Percentiles rank a stretch among this genome's conserved stretches.
Conservation (phyloP, 2,329 filamentous ascomycete species). For the Bimuria novae-zelandiae region DNA sequence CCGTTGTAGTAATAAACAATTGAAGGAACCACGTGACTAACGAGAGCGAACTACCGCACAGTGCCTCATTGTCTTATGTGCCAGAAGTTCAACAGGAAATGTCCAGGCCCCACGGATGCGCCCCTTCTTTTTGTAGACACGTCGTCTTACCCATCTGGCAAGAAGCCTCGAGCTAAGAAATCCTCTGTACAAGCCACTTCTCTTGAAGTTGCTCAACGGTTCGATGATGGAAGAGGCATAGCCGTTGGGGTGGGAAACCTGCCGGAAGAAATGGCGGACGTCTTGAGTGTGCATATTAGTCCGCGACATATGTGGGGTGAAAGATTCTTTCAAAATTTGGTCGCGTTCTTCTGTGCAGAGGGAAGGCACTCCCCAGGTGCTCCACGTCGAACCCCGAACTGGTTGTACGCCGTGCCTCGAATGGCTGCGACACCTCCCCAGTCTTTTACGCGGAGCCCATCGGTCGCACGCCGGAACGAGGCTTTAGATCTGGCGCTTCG, state of each 20-base stretch:
- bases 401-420: conserved; percentile 23
- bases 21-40: no score
- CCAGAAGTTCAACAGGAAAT: conserved; percentile 17
- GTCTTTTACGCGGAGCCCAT: neutral
- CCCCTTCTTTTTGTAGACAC: conserved; percentile 15
- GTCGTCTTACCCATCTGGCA: conserved; percentile 10
- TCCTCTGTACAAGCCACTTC: neutral
- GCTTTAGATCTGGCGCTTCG: conserved; percentile 20
- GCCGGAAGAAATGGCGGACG: conserved; percentile 10
- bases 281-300: conserved; percentile 4
- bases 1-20: neutral
- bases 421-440: conserved; percentile 12
- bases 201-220: conserved; percentile 1
- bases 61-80: conserved; percentile 27
- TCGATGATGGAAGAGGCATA: neutral
- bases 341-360: conserved; percentile 23
- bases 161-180: conserved; percentile 8
- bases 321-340: conserved; percentile 24
- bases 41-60: neutral
- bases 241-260: neutral
- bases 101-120: conserved; percentile 23
- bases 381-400: conserved; percentile 14
- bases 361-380: conserved; percentile 14
- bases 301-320: conserved; percentile 19
- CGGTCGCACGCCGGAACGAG: conserved; percentile 8